Evolutionary conservation across 2,329 filamentous ascomycete genomes (phyloP).

Genomic region (Nakataea oryzae): DNA sequence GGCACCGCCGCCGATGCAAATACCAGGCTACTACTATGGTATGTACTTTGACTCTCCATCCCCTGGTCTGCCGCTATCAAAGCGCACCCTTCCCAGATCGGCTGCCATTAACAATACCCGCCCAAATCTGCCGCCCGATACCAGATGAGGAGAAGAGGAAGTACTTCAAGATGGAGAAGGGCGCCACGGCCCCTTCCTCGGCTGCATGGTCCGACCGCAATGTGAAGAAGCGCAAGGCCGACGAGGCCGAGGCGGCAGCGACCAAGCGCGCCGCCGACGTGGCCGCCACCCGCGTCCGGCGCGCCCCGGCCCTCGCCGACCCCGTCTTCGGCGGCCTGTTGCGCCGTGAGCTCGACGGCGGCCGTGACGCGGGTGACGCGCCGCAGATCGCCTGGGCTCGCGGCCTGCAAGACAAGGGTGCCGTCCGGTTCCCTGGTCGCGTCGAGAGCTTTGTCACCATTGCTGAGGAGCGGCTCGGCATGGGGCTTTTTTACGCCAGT

Average conservation of each 20-base stretch:
- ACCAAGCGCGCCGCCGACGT: background rate
- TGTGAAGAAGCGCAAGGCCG: conserved; percentile 43
- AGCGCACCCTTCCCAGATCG: no score
- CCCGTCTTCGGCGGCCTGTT: conserved; percentile 21
- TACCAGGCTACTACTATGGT: conserved; percentile 49
- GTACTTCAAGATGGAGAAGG: conserved; percentile 57
- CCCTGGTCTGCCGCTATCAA: no score
- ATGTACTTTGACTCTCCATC: background rate
- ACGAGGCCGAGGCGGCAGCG: conserved; percentile 22
- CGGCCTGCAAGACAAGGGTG: conserved; percentile 5
- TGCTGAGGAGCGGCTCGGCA: conserved; percentile 10
- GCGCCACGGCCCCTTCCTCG: conserved; percentile 35
- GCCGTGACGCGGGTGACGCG: conserved; percentile 11
- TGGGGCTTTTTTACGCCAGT: conserved; percentile 34
- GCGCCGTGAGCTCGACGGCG: conserved; percentile 16
- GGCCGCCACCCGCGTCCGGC: conserved; percentile 14
- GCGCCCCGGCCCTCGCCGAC: conserved; percentile 17
- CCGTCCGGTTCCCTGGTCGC: background rate
- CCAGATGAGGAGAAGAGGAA: conserved; percentile 45
- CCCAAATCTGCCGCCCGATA: no score
- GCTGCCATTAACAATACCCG: background rate
- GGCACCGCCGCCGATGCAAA: conserved; percentile 14
- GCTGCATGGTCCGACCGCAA: conserved; percentile 46
- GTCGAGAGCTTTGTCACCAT: background rate
- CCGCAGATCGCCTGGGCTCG: background rate